These are phyloP conservation scores for Alternaria consortialis DNA, from an alignment of 2,329 filamentous ascomycete species.

Conservation along the genomic window DNA sequence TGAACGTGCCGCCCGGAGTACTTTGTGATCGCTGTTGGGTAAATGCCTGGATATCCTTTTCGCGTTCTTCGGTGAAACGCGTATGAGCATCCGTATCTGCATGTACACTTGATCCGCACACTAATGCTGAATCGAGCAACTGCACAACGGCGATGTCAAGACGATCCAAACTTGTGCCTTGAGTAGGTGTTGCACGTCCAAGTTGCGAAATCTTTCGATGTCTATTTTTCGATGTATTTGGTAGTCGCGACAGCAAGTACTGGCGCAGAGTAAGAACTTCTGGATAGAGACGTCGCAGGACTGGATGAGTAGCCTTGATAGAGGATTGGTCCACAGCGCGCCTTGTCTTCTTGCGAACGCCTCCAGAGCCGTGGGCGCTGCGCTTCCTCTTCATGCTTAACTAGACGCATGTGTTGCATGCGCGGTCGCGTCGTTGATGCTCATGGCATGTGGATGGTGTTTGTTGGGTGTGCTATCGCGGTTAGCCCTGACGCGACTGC, in stretches of 20 bases:
- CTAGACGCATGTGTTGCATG: neutral
- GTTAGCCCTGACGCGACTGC: slow-evolving; percentile 1
- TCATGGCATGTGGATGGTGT: neutral
- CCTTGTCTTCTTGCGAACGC: slow-evolving; percentile 36
- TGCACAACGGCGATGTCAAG: slow-evolving; percentile 55
- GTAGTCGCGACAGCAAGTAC: slow-evolving; percentile 73
- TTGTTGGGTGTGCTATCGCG: neutral
- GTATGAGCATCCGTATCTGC: slow-evolving; percentile 58
- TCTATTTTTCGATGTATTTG: slow-evolving; percentile 68
- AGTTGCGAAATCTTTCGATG: slow-evolving; percentile 57
- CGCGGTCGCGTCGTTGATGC: neutral
- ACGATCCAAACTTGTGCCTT: slow-evolving; percentile 46
- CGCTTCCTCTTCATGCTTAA: slow-evolving; percentile 39
- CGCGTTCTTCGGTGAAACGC: slow-evolving; percentile 49
- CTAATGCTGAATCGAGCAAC: slow-evolving; percentile 74
- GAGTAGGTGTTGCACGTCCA: slow-evolving; percentile 25
- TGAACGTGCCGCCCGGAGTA: slow-evolving; percentile 39
- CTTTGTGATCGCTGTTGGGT: slow-evolving; percentile 55
- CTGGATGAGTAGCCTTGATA: slow-evolving; percentile 62
- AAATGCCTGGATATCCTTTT: slow-evolving; percentile 55
- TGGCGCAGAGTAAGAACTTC: slow-evolving; percentile 72
- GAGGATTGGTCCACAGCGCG: slow-evolving; percentile 42
- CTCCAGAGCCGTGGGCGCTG: slow-evolving; percentile 26
- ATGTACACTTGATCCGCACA: slow-evolving; percentile 60
- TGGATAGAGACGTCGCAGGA: slow-evolving; percentile 74